These are phyloP conservation scores for Triticum aestivum DNA, from an alignment of 176 grass and related monocot species.

Conservation along the genomic window IWGSC_CS_RefSeq_v2.1 NC_057801.1:565505472-565505971, in stretches of 20 bases:
- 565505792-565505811: conserved; percentile 99
- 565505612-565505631: background rate
- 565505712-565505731: conserved; percentile 67
- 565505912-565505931: conserved; percentile 17
- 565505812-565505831: conserved; percentile 98
- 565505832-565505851: conserved; percentile 93
- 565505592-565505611: background rate
- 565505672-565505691: background rate
- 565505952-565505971: conserved; percentile 20
- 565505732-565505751: conserved; percentile 99
- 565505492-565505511: background rate
- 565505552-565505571: conserved; percentile 5
- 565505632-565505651: background rate
- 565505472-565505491: conserved; percentile 79
- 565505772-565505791: conserved; percentile 99
- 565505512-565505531: background rate
- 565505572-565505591: background rate
- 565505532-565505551: background rate
- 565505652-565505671: background rate
- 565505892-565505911: background rate
- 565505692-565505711: conserved; percentile 6
- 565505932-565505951: background rate
- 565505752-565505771: conserved; percentile 98
- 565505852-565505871: conserved; percentile 97
- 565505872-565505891: conserved; percentile 82